Evolutionary conservation across 208 protist species (phyloP).

Genomic region (Leishmania gerbilli): DNA sequence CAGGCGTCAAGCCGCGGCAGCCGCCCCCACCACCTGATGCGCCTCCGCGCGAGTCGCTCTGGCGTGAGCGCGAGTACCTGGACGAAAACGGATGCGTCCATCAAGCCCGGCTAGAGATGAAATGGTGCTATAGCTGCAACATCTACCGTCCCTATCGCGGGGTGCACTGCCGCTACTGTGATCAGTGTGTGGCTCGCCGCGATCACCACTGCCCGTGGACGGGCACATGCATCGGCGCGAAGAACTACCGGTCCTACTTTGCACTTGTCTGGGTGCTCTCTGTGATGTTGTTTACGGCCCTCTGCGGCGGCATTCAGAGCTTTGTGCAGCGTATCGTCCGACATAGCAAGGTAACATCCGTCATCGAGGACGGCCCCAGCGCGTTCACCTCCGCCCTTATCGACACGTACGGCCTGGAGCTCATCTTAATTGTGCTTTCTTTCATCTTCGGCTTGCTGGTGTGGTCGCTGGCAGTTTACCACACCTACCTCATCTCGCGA

Average conservation of each 20-base stretch:
- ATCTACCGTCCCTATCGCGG: conserved; percentile 75
- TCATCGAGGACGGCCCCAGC: background rate
- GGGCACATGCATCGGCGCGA: conserved; percentile 86
- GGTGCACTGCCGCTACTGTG: conserved; percentile 89
- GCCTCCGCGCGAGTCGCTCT: conserved; percentile 38
- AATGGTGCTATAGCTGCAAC: conserved; percentile 90
- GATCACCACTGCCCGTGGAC: conserved; percentile 95
- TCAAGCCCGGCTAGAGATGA: conserved; percentile 37
- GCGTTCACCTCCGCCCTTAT: conserved; percentile 46
- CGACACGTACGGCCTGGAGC: conserved; percentile 73
- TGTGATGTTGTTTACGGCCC: conserved; percentile 37
- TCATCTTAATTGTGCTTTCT: conserved; percentile 57
- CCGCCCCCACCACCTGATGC: conserved; percentile 36
- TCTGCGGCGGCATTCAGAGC: conserved; percentile 56
- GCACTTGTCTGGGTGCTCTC: conserved; percentile 60
- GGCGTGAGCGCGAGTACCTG: conserved; percentile 36
- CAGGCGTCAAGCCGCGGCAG: conserved; percentile 56
- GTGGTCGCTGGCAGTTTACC: conserved; percentile 52
- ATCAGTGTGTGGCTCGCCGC: conserved; percentile 82
- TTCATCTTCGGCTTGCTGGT: conserved; percentile 45
- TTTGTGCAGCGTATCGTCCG: conserved; percentile 33
- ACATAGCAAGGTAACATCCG: conserved; percentile 5
- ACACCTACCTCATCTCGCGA: conserved; percentile 63
- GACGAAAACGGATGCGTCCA: conserved; percentile 30
- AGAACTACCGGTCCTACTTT: conserved; percentile 86